Conservation (phyloP, 2,329 filamentous ascomycete genomes). For the Rhexocercosporidium sp. region DNA sequence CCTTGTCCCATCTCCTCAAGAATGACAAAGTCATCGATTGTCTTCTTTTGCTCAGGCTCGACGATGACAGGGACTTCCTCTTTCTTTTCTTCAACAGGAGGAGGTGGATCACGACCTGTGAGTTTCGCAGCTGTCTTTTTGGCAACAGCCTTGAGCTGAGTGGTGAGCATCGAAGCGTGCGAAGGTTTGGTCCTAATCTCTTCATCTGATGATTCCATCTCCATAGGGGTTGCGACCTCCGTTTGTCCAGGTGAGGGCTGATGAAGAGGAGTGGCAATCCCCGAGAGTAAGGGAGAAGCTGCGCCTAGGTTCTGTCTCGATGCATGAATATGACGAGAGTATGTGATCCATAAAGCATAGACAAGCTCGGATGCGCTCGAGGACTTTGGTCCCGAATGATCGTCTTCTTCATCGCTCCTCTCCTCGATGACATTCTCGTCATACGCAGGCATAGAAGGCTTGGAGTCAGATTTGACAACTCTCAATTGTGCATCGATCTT, state of each 20-base stretch:
- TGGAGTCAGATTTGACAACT: slow-evolving; percentile 86
- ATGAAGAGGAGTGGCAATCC: slow-evolving; percentile 72
- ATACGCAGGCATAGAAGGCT: slow-evolving; percentile 56
- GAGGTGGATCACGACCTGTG: slow-evolving; percentile 47
- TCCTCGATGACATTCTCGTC: slow-evolving; percentile 70
- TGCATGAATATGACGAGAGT: slow-evolving; percentile 89
- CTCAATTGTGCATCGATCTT: slow-evolving; percentile 97
- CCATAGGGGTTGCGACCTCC: slow-evolving; percentile 59
- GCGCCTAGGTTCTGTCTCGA: slow-evolving; percentile 64
- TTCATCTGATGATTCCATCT: slow-evolving; percentile 60
- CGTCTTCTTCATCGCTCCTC: slow-evolving; percentile 57
- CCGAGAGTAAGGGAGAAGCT: slow-evolving; percentile 67
- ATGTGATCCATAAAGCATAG: slow-evolving; percentile 96
- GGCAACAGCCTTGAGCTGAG: slow-evolving; percentile 62
- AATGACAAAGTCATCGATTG: slow-evolving; percentile 88
- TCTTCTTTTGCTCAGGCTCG: slow-evolving; percentile 68
- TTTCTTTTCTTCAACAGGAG: slow-evolving; percentile 41
- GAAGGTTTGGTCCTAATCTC: slow-evolving; percentile 48
- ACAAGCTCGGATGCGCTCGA: slow-evolving; percentile 74
- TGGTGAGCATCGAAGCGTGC: slow-evolving; percentile 55
- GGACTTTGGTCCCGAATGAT: slow-evolving; percentile 47
- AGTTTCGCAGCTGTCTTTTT: slow-evolving; percentile 60
- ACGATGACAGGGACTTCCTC: slow-evolving; percentile 42
- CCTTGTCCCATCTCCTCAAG: slow-evolving; percentile 98
- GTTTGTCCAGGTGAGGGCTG: slow-evolving; percentile 81